These are phyloP conservation scores for Dalechampia spathulata DNA, from an alignment of 441 rosid species.

Conservation along the genomic window DNA sequence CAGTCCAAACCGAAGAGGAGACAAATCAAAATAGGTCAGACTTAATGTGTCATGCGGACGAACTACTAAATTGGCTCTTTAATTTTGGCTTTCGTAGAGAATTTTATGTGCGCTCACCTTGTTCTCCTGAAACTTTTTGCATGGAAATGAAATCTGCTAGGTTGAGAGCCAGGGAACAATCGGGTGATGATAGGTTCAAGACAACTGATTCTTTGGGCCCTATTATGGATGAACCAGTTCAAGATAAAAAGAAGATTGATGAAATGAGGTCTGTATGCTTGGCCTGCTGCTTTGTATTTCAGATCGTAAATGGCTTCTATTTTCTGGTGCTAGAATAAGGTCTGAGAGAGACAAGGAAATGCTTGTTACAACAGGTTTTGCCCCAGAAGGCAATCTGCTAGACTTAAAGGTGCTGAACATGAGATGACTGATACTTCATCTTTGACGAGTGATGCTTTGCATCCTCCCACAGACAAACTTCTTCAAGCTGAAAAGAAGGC, in stretches of 20 bases:
- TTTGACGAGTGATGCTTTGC: constrained; percentile 19
- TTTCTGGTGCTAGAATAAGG: background rate
- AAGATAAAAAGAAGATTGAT: constrained; percentile 4
- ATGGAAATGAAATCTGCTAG: constrained; percentile 10
- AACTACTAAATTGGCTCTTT: background rate
- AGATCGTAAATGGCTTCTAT: background rate
- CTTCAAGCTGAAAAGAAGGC: constrained; percentile 4
- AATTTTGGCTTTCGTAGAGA: background rate
- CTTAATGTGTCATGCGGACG: background rate
- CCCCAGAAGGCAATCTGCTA: constrained; percentile 14
- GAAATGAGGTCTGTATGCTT: constrained; percentile 10
- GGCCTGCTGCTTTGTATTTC: background rate
- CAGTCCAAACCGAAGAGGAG: constrained; percentile 6
- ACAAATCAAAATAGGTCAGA: constrained; percentile 10
- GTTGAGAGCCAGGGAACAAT: constrained; percentile 18
- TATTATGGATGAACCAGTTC: constrained; percentile 2
- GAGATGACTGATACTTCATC: constrained; percentile 19
- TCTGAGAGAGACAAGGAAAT: background rate
- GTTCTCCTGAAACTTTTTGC: background rate
- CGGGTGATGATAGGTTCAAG: constrained; percentile 20
- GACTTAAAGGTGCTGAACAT: constrained; percentile 3
- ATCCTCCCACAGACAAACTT: background rate
- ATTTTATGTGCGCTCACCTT: background rate
- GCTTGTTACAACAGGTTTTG: constrained; percentile 8
- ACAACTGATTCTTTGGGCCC: constrained; percentile 11